Base-by-base conservation (phyloP, 768 basidiomycete genomes). In the Mycena albidolilacea region DNA sequence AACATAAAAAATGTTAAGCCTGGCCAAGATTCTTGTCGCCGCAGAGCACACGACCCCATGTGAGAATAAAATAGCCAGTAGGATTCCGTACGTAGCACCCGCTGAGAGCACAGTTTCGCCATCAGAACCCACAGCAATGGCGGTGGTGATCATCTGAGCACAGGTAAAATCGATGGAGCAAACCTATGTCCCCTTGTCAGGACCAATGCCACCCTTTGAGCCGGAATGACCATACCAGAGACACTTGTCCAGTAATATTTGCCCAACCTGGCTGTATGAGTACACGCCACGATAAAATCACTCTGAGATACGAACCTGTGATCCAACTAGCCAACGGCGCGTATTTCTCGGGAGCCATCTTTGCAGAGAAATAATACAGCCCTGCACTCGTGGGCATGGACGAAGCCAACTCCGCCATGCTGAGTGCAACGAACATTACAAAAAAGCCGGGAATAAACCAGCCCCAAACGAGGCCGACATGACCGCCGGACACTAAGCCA, bases 381-480 rank as follows among this genome's bases (percentile, higher is more conserved):
- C 93, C 93, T 8, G 93, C 93, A 73, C 93, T 94, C 30, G 93
- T 94, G 64, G 93, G 92, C 92, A 93, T 93, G 3, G 92, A 87
- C 1, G 92, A 93, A 0, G 90, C 87, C 43, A 94, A 75, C 77
- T 94, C 93, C 5, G 92, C 92, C 86, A 94, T 90, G n/a, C 89
- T 91, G 17, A 90, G 85, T 5, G 93, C 92, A 17, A 93, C 86
- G 7, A 87, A 85, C 83, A 90, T 85, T 37, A 93, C 93, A 72
- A 93, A 93, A 58, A 90, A 81, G 75, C 85, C 87, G 7, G 92
- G 93, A 75, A 93, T 91, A 37, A 93, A 81, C 93, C 92, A 94
- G 46, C 92, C 93, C 83, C 90, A 93, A 21, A 93, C 88, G 87
- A 94, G 90, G 17, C 93, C 93, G 30, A 92, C 91, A 80, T 94